Conservation (phyloP, 768 basidiomycete species). For the Phylloporus sp. region DNA sequence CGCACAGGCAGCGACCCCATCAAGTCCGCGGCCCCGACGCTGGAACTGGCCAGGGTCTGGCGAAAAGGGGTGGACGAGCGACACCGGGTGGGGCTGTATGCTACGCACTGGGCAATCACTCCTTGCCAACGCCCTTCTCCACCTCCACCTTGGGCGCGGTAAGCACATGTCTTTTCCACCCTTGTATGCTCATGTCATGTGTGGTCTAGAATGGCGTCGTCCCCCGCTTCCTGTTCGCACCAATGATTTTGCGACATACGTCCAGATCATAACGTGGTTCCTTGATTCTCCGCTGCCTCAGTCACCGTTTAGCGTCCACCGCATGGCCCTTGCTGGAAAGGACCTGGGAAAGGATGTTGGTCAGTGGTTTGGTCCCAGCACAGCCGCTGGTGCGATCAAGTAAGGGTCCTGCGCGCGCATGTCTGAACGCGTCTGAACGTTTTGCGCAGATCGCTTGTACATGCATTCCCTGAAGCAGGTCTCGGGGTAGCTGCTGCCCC, state of each 20-base stretch:
- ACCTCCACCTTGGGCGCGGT: conserved; percentile 76
- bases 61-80: conserved; percentile 79
- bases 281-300: conserved; percentile 81
- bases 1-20: conserved; percentile 33
- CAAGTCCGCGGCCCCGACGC: conserved; percentile 44
- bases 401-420: conserved; percentile 31
- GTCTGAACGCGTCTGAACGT: conserved; percentile 2
- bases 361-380: conserved; percentile 97
- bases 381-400: conserved; percentile 96
- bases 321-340: conserved; percentile 94
- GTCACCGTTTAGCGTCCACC: conserved; percentile 91
- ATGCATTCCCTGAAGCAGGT: conserved; percentile 74
- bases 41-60: conserved; percentile 64
- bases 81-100: conserved; percentile 93
- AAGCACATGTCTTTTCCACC: conserved; percentile 14
- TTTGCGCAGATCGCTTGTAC: conserved; percentile 62
- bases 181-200: conserved; percentile 10
- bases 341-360: conserved; percentile 94
- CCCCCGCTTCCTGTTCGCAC: conserved; percentile 59
- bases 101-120: conserved; percentile 81
- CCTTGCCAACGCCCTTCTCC: conserved; percentile 74
- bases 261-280: conserved; percentile 93
- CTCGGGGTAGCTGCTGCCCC: conserved; percentile 79
- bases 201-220: conserved; percentile 71
- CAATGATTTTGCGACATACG: conserved; percentile 77